phyloP scores from a whole-genome alignment of 2,329 filamentous ascomycete species.

The Teratosphaeria pseudoeucalypti region DNA sequence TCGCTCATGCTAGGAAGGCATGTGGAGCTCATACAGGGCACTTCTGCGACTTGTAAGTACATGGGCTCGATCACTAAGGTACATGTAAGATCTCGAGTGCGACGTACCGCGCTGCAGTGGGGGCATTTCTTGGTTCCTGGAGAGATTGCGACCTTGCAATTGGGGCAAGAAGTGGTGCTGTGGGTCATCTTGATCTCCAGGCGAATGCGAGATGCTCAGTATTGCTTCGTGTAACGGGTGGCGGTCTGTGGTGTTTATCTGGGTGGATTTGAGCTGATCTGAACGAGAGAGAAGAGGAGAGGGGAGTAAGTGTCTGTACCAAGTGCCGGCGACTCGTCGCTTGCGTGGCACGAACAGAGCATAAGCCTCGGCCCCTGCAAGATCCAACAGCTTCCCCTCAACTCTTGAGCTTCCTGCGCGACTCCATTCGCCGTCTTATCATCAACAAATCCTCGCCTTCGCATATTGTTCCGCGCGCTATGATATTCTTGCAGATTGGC shows the following conservation, averaged over 20 bases:
- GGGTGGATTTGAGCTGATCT: neutral
- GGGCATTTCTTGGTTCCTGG: neutral
- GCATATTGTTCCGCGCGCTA: neutral
- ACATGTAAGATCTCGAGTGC: neutral
- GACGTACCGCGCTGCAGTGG: slow-evolving; percentile 1
- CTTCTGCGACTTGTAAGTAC: neutral
- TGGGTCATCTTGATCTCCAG: neutral
- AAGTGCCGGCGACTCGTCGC: too few species aligned
- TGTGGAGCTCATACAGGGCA: neutral
- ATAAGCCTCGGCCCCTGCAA: neutral
- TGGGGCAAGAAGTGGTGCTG: neutral
- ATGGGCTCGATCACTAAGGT: neutral
- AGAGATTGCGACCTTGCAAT: neutral
- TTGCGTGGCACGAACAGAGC: too few species aligned
- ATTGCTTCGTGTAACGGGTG: neutral
- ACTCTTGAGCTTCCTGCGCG: neutral
- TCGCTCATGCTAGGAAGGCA: neutral
- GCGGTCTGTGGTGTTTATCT: neutral
- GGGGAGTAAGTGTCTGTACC: too few species aligned
- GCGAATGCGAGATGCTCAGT: neutral
- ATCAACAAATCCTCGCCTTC: neutral
- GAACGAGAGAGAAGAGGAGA: neutral
- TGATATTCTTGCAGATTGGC: neutral
- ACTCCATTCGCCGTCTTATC: neutral
- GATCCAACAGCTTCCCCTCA: neutral